These are phyloP conservation scores for Vigna unguiculata DNA, from an alignment of 306 rosid species.

Conservation along the genomic window DNA sequence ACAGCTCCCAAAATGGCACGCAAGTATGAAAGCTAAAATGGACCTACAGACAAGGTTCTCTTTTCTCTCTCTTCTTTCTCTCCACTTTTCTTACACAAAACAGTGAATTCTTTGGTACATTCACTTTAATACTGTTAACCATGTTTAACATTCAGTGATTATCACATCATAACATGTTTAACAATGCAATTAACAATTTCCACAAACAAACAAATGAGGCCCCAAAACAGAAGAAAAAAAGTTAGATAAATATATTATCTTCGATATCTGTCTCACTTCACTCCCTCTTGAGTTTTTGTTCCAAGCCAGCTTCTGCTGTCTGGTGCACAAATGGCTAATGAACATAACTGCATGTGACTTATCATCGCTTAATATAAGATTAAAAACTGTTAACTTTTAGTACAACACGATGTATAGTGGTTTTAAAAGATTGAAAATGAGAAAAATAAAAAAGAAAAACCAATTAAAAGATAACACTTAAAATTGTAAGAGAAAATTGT, in stretches of 20 bases:
- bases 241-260: neutral
- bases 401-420: too few species aligned
- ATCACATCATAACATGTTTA: neutral
- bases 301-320: neutral
- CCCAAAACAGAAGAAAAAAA: neutral
- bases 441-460: too few species aligned
- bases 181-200: neutral
- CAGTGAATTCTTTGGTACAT: neutral
- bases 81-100: neutral
- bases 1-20: slow-evolving; percentile 24
- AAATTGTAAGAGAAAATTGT: too few species aligned
- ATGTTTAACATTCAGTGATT: neutral
- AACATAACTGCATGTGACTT: neutral
- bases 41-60: slow-evolving; percentile 36
- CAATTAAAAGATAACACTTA: too few species aligned
- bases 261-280: neutral
- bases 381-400: neutral
- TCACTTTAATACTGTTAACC: neutral
- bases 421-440: too few species aligned
- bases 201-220: neutral
- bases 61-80: neutral
- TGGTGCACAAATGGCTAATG: neutral
- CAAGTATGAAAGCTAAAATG: slow-evolving; percentile 11
- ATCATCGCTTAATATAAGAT: neutral
- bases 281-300: neutral